A percentile compares a stretch with the other conserved stretches of the same genome.
phyloP scores from a whole-genome alignment of 306 rosid species.

The Sophora flavescens region DNA sequence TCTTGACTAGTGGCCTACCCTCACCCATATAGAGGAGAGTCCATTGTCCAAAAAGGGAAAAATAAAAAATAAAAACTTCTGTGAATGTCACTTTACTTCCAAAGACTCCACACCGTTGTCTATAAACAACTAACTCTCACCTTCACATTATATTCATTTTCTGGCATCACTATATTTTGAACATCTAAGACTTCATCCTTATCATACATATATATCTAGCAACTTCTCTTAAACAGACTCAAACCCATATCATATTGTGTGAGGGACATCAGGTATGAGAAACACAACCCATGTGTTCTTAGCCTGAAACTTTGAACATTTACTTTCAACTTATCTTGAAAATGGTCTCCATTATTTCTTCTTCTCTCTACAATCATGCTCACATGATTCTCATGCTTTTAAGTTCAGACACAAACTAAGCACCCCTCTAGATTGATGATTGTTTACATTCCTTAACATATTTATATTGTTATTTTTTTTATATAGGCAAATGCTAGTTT shows the following conservation, averaged over 20 bases:
- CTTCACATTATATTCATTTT: slow-evolving; percentile 47
- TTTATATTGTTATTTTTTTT: background rate
- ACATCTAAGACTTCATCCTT: background rate
- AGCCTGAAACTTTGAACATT: slow-evolving; percentile 14
- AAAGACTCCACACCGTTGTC: slow-evolving; percentile 35
- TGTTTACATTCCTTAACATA: slow-evolving; percentile 15
- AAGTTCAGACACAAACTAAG: background rate
- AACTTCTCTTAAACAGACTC: slow-evolving; percentile 30
- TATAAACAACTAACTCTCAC: slow-evolving; percentile 53
- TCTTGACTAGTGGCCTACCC: slow-evolving; percentile 55
- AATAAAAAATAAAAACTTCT: background rate
- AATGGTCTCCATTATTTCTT: background rate
- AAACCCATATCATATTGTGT: slow-evolving; percentile 38
- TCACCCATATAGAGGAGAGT: slow-evolving; percentile 49
- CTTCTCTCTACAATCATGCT: slow-evolving; percentile 1
- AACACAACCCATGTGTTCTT: slow-evolving; percentile 41
- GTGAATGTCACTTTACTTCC: background rate
- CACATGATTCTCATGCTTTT: slow-evolving; percentile 33
- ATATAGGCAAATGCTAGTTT: too few species aligned
- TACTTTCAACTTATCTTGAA: background rate
- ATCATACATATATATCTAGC: slow-evolving; percentile 49
- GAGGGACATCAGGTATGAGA: slow-evolving; percentile 47
- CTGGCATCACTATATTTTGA: slow-evolving; percentile 26
- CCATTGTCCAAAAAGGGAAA: background rate
- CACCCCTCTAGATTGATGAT: background rate